phyloP scores from a whole-genome alignment of 768 basidiomycete genomes.

The Nidularia sp. region DNA sequence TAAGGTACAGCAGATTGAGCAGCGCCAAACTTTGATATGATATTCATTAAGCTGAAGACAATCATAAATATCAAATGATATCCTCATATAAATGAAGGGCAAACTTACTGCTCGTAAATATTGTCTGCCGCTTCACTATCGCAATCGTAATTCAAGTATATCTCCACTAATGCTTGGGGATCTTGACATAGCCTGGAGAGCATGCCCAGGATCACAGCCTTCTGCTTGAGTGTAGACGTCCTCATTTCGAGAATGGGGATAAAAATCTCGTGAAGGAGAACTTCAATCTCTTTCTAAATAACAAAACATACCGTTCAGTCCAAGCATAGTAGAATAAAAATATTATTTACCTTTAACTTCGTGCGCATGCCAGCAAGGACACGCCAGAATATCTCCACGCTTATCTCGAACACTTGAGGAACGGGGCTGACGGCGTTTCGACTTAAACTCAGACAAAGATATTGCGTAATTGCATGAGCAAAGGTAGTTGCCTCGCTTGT shows the following conservation, averaged over 20 bases:
- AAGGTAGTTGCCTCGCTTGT: conserved; percentile 86
- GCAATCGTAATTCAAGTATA: conserved; percentile 99
- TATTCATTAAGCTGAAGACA: conserved; percentile 78
- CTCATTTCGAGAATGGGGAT: conserved; percentile 98
- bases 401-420: conserved; percentile 94
- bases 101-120: conserved; percentile 88
- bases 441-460: conserved; percentile 88
- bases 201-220: conserved; percentile 89
- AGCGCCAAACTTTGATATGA: conserved; percentile 88
- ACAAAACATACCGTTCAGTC: neutral
- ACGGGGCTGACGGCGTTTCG: conserved; percentile 95
- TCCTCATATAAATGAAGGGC: too few relatives aligned
- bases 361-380: conserved; percentile 92
- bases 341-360: conserved; percentile 79
- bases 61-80: neutral
- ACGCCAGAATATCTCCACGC: conserved; percentile 98
- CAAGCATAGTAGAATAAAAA: neutral
- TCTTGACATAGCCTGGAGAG: conserved; percentile 86
- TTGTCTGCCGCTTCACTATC: conserved; percentile 93
- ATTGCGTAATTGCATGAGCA: conserved; percentile 92
- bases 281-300: conserved; percentile 95
- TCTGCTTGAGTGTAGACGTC: conserved; percentile 92
- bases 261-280: conserved; percentile 97
- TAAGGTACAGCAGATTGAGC: conserved; percentile 41
- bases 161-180: conserved; percentile 94